Base-by-base conservation (phyloP, 23 red algal genomes). In the Gracilariopsis chorda region DNA sequence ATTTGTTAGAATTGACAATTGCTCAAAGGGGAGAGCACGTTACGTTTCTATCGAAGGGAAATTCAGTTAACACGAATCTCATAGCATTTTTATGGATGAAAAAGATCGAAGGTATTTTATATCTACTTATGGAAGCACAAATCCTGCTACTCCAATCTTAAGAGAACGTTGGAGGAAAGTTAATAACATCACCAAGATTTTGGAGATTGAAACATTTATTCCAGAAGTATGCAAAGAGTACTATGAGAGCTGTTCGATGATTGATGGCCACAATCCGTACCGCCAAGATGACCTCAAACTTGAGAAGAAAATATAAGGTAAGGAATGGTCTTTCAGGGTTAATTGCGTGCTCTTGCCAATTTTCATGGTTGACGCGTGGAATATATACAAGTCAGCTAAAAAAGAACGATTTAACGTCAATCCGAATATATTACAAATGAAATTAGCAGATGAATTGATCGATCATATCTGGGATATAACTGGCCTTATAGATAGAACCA, bases 311-410 rank as follows among this genome's bases (percentile, higher is more conserved):
- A 23, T 90, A n/a, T 29, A 76, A 23, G 43, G 51, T 35, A 63
- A 52, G 0, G 69, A 53, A 30, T 90, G 68, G 85, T 75, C 63
- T 7, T 32, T 53, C 0, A 77, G 48, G 27, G 69, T 77, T 2
- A 90, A 90, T 30, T 14, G 47, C 43, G 11, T 48, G 25, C 13
- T 90, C 0, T 41, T 73, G 24, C 13, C 48, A 14, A 62, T 90
- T 5, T 90, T 37, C 56, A 46, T 43, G 4, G 85, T 90, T 61
- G 85, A 90, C 40, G 67, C 45, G 0, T 87, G 63, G 63, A 32
- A 20, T 43, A 10, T 87, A 19, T 87, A 87, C 55, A 59, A 59
- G 10, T 10, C 48, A 51, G 10, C n/a, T n/a, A n/a, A n/a, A n/a
- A n/a, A n/a, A n/a, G n/a, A n/a, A n/a, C n/a, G n/a, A n/a, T n/a